phyloP scores from a whole-genome alignment of 2,329 filamentous ascomycete genomes.

The Cordyceps militaris region DNA sequence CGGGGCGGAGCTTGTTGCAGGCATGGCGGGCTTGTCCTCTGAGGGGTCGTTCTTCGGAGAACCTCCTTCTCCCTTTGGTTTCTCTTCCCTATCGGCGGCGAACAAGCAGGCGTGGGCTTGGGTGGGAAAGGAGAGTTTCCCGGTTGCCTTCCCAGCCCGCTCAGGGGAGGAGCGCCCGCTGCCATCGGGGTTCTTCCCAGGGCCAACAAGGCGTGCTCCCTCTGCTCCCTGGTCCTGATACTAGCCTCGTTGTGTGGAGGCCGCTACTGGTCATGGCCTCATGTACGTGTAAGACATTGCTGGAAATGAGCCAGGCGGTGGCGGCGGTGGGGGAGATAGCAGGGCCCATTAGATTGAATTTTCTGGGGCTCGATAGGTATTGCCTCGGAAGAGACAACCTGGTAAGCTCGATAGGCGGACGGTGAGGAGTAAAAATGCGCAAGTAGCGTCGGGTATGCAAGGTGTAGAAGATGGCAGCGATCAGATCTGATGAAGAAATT shows the following conservation, averaged over 20 bases:
- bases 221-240: not conserved
- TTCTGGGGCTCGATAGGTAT: not conserved
- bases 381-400: not conserved
- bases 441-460: not conserved
- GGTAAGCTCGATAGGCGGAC: not conserved
- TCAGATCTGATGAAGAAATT: not conserved
- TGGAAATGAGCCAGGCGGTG: constrained; percentile 6
- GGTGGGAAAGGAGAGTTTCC: not conserved
- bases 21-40: not conserved
- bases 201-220: not conserved
- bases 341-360: not conserved
- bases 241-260: constrained; percentile 5
- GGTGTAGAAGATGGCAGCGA: not conserved
- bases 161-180: not conserved
- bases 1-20: not conserved
- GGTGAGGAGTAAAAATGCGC: not conserved
- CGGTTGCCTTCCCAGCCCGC: not conserved
- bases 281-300: constrained; percentile 4
- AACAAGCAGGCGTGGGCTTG: not conserved
- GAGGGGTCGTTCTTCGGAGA: not conserved
- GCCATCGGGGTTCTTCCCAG: not conserved
- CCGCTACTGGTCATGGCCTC: not conserved
- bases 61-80: not conserved
- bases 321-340: not conserved
- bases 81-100: not conserved